These are phyloP conservation scores for Cystobasidium tubakii DNA, from an alignment of 768 basidiomycete species.

Conservation along the genomic window DNA sequence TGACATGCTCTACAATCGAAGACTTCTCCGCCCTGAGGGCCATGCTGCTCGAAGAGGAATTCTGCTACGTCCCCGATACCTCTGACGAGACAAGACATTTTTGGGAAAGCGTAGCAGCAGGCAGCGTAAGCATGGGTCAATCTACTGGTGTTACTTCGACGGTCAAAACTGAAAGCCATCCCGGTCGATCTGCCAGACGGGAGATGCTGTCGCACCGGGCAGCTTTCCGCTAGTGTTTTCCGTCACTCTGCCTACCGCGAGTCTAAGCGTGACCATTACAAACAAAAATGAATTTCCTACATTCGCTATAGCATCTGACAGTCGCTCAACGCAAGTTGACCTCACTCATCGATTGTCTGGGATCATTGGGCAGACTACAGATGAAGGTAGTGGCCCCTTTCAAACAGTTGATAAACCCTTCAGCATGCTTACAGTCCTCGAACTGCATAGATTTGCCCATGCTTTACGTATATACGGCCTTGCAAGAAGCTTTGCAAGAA, in stretches of 20 bases:
- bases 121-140: background rate
- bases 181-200: background rate
- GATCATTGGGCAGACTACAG: background rate
- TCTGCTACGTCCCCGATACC: background rate
- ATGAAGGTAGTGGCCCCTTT: background rate
- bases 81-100: background rate
- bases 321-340: background rate
- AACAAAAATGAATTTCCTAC: background rate
- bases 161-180: background rate
- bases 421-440: background rate
- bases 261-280: background rate
- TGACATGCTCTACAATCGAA: background rate
- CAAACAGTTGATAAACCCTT: background rate
- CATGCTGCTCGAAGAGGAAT: constrained; percentile 8
- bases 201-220: background rate
- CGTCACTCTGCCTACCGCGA: background rate
- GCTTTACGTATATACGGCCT: background rate
- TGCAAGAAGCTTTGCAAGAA: constrained; percentile 4
- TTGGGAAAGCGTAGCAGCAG: background rate
- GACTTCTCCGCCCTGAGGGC: constrained; percentile 8
- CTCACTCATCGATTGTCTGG: background rate
- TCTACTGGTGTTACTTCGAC: too few relatives aligned
- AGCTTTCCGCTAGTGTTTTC: background rate
- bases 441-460: background rate
- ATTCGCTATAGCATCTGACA: constrained; percentile 1